These are phyloP conservation scores for Vaccinium myrtillus DNA, from an alignment of 148 eudicot genomes.

Conservation along the genomic window DNA sequence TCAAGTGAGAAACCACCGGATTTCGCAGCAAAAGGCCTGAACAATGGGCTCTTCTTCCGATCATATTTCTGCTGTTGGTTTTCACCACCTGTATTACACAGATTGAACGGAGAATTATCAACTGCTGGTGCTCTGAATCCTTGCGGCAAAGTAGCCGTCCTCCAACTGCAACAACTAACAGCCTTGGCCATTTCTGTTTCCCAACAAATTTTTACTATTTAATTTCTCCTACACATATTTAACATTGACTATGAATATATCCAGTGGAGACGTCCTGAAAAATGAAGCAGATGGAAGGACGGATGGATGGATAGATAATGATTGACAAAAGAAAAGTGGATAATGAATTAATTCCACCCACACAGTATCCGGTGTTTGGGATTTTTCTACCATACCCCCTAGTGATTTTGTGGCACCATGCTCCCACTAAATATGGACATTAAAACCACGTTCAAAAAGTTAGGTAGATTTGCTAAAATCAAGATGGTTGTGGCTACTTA, in stretches of 20 bases:
- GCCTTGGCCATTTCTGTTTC: not conserved
- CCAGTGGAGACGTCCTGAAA: not conserved
- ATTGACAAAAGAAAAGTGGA: not conserved
- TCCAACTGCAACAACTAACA: not conserved
- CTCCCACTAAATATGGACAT: no score
- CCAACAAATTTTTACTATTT: not conserved
- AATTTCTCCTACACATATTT: not conserved
- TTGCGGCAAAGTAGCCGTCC: not conserved
- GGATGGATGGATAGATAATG: not conserved
- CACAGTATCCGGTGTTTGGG: not conserved
- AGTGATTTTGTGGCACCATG: no score
- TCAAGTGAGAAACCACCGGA: constrained; percentile 50
- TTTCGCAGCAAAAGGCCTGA: constrained; percentile 41
- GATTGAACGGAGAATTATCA: not conserved
- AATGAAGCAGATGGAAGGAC: not conserved
- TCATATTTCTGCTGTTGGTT: not conserved
- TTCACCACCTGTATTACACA: not conserved
- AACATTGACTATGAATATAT: not conserved
- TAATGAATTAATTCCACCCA: constrained; percentile 2
- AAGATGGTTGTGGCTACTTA: no score
- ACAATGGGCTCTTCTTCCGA: constrained; percentile 5
- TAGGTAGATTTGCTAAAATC: no score
- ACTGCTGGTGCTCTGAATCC: not conserved
- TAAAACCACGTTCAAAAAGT: no score
- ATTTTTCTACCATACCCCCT: no score